Evolutionary conservation across 345 rosid species (phyloP), one percentile per base, ranked within the genome.

Genomic region (Brassica juncea): DNA sequence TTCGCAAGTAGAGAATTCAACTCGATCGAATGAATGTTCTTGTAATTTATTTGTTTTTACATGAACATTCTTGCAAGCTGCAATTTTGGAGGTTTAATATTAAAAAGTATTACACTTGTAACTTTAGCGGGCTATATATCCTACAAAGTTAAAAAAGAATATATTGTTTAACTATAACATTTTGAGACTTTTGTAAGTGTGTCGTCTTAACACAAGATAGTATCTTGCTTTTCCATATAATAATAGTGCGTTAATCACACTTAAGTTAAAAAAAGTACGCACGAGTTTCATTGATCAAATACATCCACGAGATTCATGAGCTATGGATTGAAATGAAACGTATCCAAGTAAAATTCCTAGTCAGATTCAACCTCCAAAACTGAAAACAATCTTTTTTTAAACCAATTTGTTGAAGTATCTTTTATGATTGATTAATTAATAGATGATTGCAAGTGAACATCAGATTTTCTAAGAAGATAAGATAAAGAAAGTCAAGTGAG

Each of bases 241-340:
- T 66, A 49, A 35, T 27, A 61, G 11, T 21, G 78, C 34, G 3
- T 25, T 27, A 27, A 28, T 63, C 60, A 68, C 71, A 73, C 4
- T 73, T 28, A 1, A 32, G n/a, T 19, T 74, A 65, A 74, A 60
- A 74, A 62, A 80, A 68, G 71, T 4, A 62, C 62, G 49, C 74
- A 69, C 14, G 78, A 52, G 71, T 74, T 72, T 72, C 82, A 42
- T 30, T 66, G 77, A 78, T 28, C 31, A 78, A 58, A 39, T 3
- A 55, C 42, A 72, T 61, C 54, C 82, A 72, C 77, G 82, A 72
- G 77, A 28, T 80, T 52, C 79, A 74, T 80, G 78, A 74, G 66
- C n/a, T 61, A 52, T 80, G 82, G 82, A 60, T 74, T 68, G 60
- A 63, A 37, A 62, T 61, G 79, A 80, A 74, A 62, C 82, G 82